Percentiles rank a stretch among this genome's conserved stretches.
Conservation (phyloP, 1,284 basidiomycete genomes). For the Bjerkandera adusta region DNA sequence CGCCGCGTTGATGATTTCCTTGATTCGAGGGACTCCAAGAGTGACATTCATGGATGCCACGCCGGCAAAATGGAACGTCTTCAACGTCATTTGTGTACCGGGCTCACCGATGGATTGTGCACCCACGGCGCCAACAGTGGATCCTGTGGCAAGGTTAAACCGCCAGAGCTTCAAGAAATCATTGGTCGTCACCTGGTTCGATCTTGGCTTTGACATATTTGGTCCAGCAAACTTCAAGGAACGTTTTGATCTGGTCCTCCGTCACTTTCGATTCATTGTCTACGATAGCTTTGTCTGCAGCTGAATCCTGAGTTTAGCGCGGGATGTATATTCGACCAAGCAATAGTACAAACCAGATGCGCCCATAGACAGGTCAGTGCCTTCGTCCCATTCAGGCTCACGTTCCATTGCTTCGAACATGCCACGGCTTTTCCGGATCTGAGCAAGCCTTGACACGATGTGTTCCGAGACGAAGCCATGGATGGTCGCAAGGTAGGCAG, state of each 20-base stretch:
- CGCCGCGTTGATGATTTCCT: constrained; percentile 99
- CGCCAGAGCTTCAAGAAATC: background rate
- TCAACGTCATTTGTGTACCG: constrained; percentile 99
- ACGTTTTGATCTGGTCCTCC: constrained; percentile 71
- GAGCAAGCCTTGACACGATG: constrained; percentile 70
- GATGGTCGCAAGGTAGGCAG: constrained; percentile 77
- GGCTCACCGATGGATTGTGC: constrained; percentile 99
- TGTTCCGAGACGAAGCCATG: constrained; percentile 71
- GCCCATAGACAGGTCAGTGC: constrained; percentile 77
- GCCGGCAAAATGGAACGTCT: constrained; percentile 99
- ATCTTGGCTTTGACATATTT: constrained; percentile 94
- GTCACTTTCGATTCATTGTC: constrained; percentile 94
- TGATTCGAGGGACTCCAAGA: constrained; percentile 98
- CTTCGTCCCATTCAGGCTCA: constrained; percentile 75
- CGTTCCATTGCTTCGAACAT: constrained; percentile 85
- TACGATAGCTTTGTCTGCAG: constrained; percentile 67
- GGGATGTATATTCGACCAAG: background rate
- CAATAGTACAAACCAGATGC: constrained; percentile 53
- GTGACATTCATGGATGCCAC: constrained; percentile 99
- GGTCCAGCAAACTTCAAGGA: constrained; percentile 87
- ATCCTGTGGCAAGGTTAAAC: constrained; percentile 47
- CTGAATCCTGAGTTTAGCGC: too few species aligned
- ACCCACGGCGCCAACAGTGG: constrained; percentile 97
- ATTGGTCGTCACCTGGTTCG: constrained; percentile 70
- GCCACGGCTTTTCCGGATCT: constrained; percentile 71